Evolutionary conservation across 768 basidiomycete species (phyloP), one percentile per base, ranked within the genome.

Genomic region (Tephrocybe sp.): DNA sequence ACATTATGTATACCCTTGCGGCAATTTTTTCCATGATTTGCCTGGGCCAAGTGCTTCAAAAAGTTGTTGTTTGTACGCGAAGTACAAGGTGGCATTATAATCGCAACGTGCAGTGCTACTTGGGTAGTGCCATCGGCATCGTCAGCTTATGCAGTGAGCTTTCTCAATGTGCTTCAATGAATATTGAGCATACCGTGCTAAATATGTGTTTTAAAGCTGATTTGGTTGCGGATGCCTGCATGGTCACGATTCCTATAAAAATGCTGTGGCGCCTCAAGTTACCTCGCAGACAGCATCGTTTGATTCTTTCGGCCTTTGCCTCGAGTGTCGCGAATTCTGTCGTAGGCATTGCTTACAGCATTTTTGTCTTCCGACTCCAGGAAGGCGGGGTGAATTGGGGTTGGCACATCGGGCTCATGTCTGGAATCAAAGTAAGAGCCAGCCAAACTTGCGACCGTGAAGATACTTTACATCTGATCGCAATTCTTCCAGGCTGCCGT

Each of bases 221-320:
- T 41, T 39, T 65, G 18, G 21, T 53, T 12, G 55, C 61, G 1
- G 67, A 68, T 54, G 42, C 53, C 10, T 55, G 52, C 21, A 57
- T 67, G 1, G 55, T 65, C 24, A 34, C 43, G 13, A 56, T 59
- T n/a, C 65, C 65, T 13, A 47, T 64, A 2, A 45, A 54, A 18
- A 53, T 66, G 44, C 51, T 69, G 10, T 59, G 63, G 60, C 50
- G 38, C 15, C 47, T 64, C 42, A 58, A 47, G 16, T 46, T 66
- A 2, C 59, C 63, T 0, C 33, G 44, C 24, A 31, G 16, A 16
- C 56, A 65, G 33, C 56, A 59, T 11, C 37, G 47, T 19, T 34
- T 69, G 25, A 57, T 69, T 19, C 45, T 62, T 2, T 23, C 52
- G 19, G 50, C 62, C n/a, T 66, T 67, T 40, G 59, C 64, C 6